Conservation (phyloP, 1,284 basidiomycete species). For the Apiotrichum akiyoshidainum region DNA sequence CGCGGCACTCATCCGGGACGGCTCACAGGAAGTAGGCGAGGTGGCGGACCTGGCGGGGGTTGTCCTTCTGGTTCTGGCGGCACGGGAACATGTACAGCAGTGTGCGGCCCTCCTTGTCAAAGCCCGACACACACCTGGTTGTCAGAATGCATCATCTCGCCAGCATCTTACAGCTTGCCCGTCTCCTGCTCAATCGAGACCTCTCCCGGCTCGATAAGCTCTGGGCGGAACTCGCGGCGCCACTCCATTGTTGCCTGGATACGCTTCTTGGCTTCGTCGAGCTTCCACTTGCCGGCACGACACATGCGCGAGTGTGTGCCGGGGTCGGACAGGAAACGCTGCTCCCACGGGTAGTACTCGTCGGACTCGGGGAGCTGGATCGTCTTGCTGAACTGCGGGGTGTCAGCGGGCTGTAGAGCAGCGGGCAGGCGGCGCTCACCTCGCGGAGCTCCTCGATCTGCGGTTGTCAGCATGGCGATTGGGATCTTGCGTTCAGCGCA, state of each 20-base stretch:
- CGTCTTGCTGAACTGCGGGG: conserved; percentile 63
- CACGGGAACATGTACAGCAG: conserved; percentile 81
- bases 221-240: conserved; percentile 75
- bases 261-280: conserved; percentile 69
- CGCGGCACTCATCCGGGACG: no score
- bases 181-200: conserved; percentile 70
- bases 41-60: conserved; percentile 72
- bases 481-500: neutral
- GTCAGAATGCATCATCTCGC: neutral
- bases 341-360: conserved; percentile 70
- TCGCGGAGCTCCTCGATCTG: conserved; percentile 62
- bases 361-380: conserved; percentile 64
- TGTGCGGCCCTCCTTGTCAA: conserved; percentile 74
- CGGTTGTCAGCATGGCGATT: conserved; percentile 16
- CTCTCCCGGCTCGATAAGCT: conserved; percentile 73
- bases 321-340: conserved; percentile 66
- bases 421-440: conserved; percentile 50
- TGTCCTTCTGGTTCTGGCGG: conserved; percentile 71
- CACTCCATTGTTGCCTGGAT: conserved; percentile 74
- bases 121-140: conserved; percentile 70
- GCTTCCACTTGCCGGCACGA: conserved; percentile 76
- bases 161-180: conserved; percentile 69
- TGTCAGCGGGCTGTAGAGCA: neutral
- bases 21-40: conserved; percentile 75
- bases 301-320: conserved; percentile 70